A percentile compares a stretch with the other conserved stretches of the same genome.
These are phyloP conservation scores for Micractinium sp. DNA, from an alignment of 139 green algal species.

Conservation along the genomic window DNA sequence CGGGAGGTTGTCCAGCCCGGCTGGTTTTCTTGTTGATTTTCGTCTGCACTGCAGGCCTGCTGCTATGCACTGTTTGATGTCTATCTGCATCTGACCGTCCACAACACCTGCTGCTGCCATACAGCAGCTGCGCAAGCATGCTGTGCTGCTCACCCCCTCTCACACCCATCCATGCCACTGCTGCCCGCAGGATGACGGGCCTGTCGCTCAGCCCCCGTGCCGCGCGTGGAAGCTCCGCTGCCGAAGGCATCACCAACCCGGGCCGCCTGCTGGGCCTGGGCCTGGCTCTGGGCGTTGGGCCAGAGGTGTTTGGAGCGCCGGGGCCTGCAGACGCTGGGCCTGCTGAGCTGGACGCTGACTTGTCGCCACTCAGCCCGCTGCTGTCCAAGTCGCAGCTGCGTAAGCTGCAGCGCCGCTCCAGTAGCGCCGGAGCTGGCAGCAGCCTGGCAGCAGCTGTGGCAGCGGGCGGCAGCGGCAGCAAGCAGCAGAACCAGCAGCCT, in stretches of 20 bases:
- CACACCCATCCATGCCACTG: neutral
- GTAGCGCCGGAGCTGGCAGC: neutral
- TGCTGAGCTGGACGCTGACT: neutral
- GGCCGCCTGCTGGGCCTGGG: slow-evolving; percentile 41
- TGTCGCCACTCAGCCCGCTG: slow-evolving; percentile 32
- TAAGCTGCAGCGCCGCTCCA: slow-evolving; percentile 29
- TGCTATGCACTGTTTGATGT: neutral
- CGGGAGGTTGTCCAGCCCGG: too few species aligned
- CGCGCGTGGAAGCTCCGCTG: slow-evolving; percentile 14
- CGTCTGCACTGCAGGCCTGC: neutral
- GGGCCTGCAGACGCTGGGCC: neutral
- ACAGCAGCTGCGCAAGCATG: too few species aligned
- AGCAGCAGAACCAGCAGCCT: neutral
- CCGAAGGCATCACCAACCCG: slow-evolving; percentile 45
- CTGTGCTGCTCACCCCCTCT: too few species aligned
- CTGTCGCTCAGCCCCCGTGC: slow-evolving; percentile 9
- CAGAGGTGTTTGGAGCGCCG: slow-evolving; percentile 35
- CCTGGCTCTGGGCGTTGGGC: slow-evolving; percentile 39
- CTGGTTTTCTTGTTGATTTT: neutral
- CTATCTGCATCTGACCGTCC: too few species aligned
- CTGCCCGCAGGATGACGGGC: neutral
- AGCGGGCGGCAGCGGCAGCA: neutral
- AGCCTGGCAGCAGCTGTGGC: neutral
- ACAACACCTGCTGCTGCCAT: too few species aligned
- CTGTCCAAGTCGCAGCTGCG: slow-evolving; percentile 24